Evolutionary conservation across 345 rosid genomes (phyloP).

Genomic region (Syzygium oleosum): DNA sequence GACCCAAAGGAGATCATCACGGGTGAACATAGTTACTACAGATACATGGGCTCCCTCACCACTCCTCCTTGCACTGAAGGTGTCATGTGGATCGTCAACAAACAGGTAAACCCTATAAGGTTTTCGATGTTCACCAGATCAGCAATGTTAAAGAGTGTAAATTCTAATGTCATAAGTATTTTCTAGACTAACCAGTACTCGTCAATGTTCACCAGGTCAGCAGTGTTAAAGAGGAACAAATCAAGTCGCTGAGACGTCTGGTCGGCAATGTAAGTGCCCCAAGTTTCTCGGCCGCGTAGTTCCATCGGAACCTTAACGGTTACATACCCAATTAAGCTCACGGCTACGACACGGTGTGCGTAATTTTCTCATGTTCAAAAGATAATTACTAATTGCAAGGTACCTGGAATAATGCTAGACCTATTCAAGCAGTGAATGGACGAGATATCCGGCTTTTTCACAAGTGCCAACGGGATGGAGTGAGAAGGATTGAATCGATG

Average conservation of each 20-base stretch:
- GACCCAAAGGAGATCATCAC: constrained; percentile 39
- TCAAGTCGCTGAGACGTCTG: constrained; percentile 13
- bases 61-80: constrained; percentile 81
- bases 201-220: background rate
- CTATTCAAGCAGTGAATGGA: constrained; percentile 29
- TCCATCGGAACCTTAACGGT: background rate
- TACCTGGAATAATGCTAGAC: constrained; percentile 41
- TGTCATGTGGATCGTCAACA: constrained; percentile 56
- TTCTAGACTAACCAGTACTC: background rate
- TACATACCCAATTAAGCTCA: background rate
- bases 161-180: background rate
- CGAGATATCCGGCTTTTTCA: constrained; percentile 7
- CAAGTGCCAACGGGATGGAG: background rate
- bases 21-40: constrained; percentile 41
- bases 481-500: background rate
- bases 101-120: constrained; percentile 15
- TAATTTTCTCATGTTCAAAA: background rate
- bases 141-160: background rate
- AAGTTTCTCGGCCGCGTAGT: background rate
- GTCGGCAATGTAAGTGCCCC: background rate
- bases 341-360: background rate
- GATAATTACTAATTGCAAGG: constrained; percentile 17
- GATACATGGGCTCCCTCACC: constrained; percentile 73
- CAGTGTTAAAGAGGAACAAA: constrained; percentile 25
- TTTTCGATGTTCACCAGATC: constrained; percentile 11